phyloP scores from a whole-genome alignment of 805 yeast genomes.

The Cyberlindnera galapagoensis region DNA sequence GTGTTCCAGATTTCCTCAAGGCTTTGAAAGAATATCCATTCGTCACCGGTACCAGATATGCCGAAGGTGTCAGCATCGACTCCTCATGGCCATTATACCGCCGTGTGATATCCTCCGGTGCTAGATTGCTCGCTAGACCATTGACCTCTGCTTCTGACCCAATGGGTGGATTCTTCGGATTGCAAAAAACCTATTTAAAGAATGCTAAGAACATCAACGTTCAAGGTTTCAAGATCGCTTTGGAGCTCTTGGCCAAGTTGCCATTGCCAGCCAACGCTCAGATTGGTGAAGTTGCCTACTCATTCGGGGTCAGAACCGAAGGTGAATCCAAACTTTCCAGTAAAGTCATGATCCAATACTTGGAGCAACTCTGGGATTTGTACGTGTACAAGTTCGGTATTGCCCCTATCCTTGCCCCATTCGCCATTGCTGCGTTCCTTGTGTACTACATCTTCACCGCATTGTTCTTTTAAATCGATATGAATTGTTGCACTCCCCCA shows the following conservation, averaged over 20 bases:
- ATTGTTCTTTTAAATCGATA: conserved; percentile 11
- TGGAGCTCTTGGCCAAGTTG: conserved; percentile 40
- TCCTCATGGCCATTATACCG: conserved; percentile 48
- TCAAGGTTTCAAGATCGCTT: conserved; percentile 44
- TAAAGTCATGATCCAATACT: conserved; percentile 41
- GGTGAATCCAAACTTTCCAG: conserved; percentile 46
- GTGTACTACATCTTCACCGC: conserved; percentile 24
- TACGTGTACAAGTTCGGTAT: conserved; percentile 41
- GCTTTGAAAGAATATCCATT: conserved; percentile 36
- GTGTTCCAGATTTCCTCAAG: conserved; percentile 38
- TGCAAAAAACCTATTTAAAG: conserved; percentile 37
- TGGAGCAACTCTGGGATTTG: conserved; percentile 39
- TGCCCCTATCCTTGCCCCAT: conserved; percentile 28
- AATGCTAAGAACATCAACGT: conserved; percentile 31
- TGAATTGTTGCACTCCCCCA: not conserved
- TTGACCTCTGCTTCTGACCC: conserved; percentile 47
- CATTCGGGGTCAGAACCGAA: conserved; percentile 48
- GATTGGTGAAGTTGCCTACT: conserved; percentile 43
- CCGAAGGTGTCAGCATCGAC: conserved; percentile 49
- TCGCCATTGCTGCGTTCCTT: conserved; percentile 26
- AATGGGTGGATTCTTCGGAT: conserved; percentile 47
- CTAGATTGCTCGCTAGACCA: conserved; percentile 42
- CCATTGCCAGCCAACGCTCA: conserved; percentile 32
- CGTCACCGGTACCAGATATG: conserved; percentile 45
- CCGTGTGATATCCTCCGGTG: conserved; percentile 42